phyloP scores from a whole-genome alignment of 352 stramenopile species.

The Phytophthora pinifolia region DNA sequence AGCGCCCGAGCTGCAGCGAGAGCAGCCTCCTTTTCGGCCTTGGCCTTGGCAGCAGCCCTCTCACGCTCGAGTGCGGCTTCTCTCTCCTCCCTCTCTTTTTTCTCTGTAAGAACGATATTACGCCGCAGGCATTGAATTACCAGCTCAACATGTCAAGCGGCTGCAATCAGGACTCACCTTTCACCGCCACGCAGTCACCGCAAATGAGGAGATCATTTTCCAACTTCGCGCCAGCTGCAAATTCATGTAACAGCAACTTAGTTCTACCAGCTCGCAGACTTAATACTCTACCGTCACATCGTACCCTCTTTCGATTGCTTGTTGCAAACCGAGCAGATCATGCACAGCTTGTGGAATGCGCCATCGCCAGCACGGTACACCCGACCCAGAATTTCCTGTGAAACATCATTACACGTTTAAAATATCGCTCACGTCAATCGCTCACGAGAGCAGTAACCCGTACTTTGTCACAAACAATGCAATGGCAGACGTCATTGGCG shows the following conservation, averaged over 20 bases:
- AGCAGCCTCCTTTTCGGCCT: constrained; percentile 53
- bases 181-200: constrained; percentile 46
- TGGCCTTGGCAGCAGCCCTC: constrained; percentile 39
- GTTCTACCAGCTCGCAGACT: background rate
- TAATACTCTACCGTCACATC: background rate
- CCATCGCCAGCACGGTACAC: constrained; percentile 65
- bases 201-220: constrained; percentile 62
- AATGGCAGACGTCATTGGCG: constrained; percentile 66
- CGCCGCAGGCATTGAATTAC: background rate
- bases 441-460: background rate
- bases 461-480: constrained; percentile 73
- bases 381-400: constrained; percentile 72
- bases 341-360: constrained; percentile 80
- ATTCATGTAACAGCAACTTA: constrained; percentile 3
- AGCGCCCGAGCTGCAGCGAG: constrained; percentile 46
- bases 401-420: background rate
- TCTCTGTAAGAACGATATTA: constrained; percentile 28
- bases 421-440: background rate
- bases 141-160: background rate
- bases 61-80: constrained; percentile 48
- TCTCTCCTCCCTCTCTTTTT: constrained; percentile 50
- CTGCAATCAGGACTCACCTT: constrained; percentile 30
- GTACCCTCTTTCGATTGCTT: constrained; percentile 69
- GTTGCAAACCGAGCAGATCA: constrained; percentile 71
- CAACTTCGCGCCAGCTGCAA: constrained; percentile 45